phyloP scores from a whole-genome alignment of 164 flowering plant species.

The Tinospora cordifolia region DNA sequence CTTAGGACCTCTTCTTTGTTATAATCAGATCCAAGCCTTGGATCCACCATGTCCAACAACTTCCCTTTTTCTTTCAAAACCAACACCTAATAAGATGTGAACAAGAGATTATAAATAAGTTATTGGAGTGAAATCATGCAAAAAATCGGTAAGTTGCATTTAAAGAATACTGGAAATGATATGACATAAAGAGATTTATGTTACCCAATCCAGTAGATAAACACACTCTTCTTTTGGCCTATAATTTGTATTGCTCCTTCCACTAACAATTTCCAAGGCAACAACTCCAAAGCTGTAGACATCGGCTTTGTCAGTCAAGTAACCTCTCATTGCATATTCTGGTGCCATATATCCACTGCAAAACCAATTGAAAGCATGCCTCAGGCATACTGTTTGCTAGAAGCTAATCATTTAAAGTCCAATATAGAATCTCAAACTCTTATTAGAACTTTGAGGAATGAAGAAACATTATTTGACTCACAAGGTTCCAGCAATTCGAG shows the following conservation, averaged over 20 bases:
- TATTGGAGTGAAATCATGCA: background rate
- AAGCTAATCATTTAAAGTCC: no score
- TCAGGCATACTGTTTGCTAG: no score
- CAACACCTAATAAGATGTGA: slow-evolving; percentile 15
- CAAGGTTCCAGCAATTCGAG: slow-evolving; percentile 50
- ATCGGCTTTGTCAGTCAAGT: no score
- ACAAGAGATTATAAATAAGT: background rate
- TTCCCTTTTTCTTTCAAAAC: slow-evolving; percentile 20
- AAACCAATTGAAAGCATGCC: slow-evolving; percentile 5
- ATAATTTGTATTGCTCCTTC: slow-evolving; percentile 32
- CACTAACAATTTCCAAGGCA: slow-evolving; percentile 46
- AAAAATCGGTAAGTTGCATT: background rate
- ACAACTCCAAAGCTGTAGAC: slow-evolving; percentile 13
- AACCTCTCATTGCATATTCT: no score
- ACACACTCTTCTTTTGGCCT: slow-evolving; percentile 22
- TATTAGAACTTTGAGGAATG: background rate
- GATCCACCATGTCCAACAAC: slow-evolving; percentile 27
- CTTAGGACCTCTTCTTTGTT: slow-evolving; percentile 20
- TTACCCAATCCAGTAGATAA: slow-evolving; percentile 55
- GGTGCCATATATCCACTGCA: slow-evolving; percentile 46
- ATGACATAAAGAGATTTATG: background rate
- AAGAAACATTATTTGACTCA: slow-evolving; percentile 15
- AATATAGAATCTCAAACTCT: no score
- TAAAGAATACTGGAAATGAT: background rate
- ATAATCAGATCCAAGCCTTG: slow-evolving; percentile 18